Percentiles rank a stretch among this genome's conserved stretches.
Evolutionary conservation across 352 stramenopile genomes (phyloP).

Genomic region (Phytophthora sp.): DNA sequence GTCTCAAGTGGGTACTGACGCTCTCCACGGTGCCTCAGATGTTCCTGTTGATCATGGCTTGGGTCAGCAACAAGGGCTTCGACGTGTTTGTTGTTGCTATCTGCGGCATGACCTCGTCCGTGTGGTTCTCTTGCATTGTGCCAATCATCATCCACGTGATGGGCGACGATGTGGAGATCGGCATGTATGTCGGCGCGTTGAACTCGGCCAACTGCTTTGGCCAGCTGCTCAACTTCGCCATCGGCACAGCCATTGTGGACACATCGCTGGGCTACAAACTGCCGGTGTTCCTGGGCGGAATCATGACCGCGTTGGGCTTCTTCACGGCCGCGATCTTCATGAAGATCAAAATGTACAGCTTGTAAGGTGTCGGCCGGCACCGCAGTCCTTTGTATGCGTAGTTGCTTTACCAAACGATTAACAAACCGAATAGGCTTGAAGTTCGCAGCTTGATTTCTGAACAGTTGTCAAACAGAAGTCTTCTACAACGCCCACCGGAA

Average conservation of each 20-base stretch:
- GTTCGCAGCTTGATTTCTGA: not conserved
- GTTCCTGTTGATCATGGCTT: constrained; percentile 50
- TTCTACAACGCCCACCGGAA: not conserved
- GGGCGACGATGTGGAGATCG: constrained; percentile 26
- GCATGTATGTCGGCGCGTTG: constrained; percentile 52
- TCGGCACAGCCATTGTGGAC: constrained; percentile 29
- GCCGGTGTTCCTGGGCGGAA: constrained; percentile 34
- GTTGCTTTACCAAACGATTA: constrained; percentile 2
- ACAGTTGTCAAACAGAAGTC: not conserved
- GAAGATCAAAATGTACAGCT: constrained; percentile 63
- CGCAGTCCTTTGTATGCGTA: constrained; percentile 19
- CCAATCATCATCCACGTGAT: constrained; percentile 26
- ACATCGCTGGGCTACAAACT: constrained; percentile 43
- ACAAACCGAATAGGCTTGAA: constrained; percentile 11
- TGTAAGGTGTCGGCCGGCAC: constrained; percentile 36
- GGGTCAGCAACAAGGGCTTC: constrained; percentile 36
- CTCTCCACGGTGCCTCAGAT: constrained; percentile 40
- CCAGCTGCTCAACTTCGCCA: constrained; percentile 38
- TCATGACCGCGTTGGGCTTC: constrained; percentile 40
- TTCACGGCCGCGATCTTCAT: constrained; percentile 49
- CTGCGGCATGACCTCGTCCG: constrained; percentile 44
- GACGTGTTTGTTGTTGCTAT: constrained; percentile 43
- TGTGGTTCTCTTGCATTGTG: constrained; percentile 29
- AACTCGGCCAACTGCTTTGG: constrained; percentile 52
- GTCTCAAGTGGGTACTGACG: constrained; percentile 43